Percentiles rank a stretch among this genome's conserved stretches.
Conservation (phyloP, 2,329 filamentous ascomycete genomes). For the Ophiosphaerella korrae region DNA sequence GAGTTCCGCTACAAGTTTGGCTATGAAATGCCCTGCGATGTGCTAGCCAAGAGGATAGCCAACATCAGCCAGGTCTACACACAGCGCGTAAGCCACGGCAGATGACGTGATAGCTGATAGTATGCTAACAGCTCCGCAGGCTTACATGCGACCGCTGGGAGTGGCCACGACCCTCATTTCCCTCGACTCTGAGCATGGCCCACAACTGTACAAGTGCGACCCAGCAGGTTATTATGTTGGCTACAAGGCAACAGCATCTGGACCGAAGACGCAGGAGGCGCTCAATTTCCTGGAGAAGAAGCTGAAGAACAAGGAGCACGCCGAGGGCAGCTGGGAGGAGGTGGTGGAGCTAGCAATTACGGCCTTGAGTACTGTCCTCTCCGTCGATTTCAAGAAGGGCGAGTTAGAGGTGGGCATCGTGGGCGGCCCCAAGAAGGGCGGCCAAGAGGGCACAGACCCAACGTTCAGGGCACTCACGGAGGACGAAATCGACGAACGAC, state of each 20-base stretch:
- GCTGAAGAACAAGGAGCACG: conserved; percentile 97
- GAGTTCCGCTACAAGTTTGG: conserved; percentile 99
- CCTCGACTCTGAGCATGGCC: conserved; percentile 87
- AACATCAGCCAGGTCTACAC: conserved; percentile 99
- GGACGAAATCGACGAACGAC: conserved; percentile 96
- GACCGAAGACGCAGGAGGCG: conserved; percentile 97
- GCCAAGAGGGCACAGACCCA: conserved; percentile 78
- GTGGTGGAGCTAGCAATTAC: conserved; percentile 97
- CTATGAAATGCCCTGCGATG: conserved; percentile 99
- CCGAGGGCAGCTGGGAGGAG: conserved; percentile 92
- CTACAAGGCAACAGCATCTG: conserved; percentile 97
- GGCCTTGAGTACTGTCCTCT: conserved; percentile 92
- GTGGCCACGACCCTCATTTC: conserved; percentile 95
- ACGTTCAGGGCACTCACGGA: conserved; percentile 89
- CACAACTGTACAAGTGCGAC: conserved; percentile 97
- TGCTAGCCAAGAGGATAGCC: conserved; percentile 91
- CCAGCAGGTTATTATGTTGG: conserved; percentile 97
- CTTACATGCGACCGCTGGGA: conserved; percentile 97
- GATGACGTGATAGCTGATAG: background rate
- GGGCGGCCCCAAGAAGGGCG: conserved; percentile 81
- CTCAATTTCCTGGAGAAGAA: conserved; percentile 99
- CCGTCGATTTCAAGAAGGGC: conserved; percentile 99
- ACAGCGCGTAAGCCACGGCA: conserved; percentile 71
- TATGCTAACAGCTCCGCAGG: conserved; percentile 58
- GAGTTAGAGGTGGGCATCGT: conserved; percentile 98